phyloP scores from a whole-genome alignment of 768 basidiomycete species.

The Rhodocollybia butyracea region DNA sequence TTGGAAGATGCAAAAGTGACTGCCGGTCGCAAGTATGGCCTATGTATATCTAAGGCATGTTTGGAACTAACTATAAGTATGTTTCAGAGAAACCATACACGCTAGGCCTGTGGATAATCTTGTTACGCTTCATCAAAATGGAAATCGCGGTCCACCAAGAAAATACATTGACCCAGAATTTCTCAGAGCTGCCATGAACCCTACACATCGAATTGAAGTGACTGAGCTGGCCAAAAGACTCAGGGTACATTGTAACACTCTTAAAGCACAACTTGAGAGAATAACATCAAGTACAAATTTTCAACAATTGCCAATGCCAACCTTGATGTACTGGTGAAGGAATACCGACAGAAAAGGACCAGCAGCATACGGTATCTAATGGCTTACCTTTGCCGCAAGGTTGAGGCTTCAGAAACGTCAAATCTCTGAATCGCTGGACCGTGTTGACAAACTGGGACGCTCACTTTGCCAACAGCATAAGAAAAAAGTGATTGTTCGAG shows the following conservation, averaged over 20 bases:
- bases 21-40: background rate
- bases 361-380: slow-evolving; percentile 22
- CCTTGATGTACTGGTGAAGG: slow-evolving; percentile 9
- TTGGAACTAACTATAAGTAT: too few relatives aligned
- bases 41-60: background rate
- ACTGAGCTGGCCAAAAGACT: slow-evolving; percentile 9
- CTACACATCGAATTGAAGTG: slow-evolving; percentile 9
- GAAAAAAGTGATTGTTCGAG: slow-evolving; percentile 8
- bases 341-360: slow-evolving; percentile 16
- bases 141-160: too few relatives aligned
- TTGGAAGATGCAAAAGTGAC: background rate
- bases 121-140: background rate
- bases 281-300: slow-evolving; percentile 7
- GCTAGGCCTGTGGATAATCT: background rate
- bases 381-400: slow-evolving; percentile 23
- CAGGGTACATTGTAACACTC: slow-evolving; percentile 13
- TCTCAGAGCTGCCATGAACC: slow-evolving; percentile 7
- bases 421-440: slow-evolving; percentile 11
- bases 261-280: background rate
- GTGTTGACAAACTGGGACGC: slow-evolving; percentile 21
- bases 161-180: too few relatives aligned
- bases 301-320: slow-evolving; percentile 6
- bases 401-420: slow-evolving; percentile 17
- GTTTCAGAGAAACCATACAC: background rate
- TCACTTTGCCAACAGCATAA: slow-evolving; percentile 10